Conservation (phyloP, 2,329 filamentous ascomycete genomes). For the Microcera coccophila region DNA sequence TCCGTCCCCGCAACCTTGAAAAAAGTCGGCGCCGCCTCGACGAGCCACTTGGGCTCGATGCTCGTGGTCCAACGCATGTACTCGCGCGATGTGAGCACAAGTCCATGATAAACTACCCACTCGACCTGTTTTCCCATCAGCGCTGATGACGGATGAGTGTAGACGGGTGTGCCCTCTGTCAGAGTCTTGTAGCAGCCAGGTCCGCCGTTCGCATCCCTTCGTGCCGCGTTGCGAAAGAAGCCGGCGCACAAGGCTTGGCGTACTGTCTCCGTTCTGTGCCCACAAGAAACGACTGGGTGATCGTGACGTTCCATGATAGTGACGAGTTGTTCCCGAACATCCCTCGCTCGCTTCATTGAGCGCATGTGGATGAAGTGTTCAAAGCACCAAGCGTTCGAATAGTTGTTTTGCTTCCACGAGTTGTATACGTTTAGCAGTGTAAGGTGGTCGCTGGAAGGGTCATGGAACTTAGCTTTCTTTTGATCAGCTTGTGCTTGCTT, state of each 20-base stretch:
- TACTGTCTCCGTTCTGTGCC: slow-evolving; percentile 80
- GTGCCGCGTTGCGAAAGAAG: slow-evolving; percentile 91
- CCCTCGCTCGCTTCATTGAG: slow-evolving; percentile 81
- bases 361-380: slow-evolving; percentile 97
- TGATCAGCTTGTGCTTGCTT: slow-evolving; percentile 95
- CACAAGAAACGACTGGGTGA: slow-evolving; percentile 77
- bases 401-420: slow-evolving; percentile 84
- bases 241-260: slow-evolving; percentile 85
- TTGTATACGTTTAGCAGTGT: slow-evolving; percentile 97
- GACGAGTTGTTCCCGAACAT: slow-evolving; percentile 86
- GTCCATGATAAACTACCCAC: slow-evolving; percentile 88
- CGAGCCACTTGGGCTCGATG: slow-evolving; percentile 91
- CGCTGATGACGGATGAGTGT: slow-evolving; percentile 86
- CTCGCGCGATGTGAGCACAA: slow-evolving; percentile 92
- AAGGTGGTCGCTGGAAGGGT: slow-evolving; percentile 88
- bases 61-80: slow-evolving; percentile 95
- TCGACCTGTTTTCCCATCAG: slow-evolving; percentile 94
- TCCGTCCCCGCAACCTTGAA: slow-evolving; percentile 97
- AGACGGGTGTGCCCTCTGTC: slow-evolving; percentile 90
- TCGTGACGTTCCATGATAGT: slow-evolving; percentile 92
- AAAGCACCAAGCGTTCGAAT: slow-evolving; percentile 85
- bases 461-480: slow-evolving; percentile 97
- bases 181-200: slow-evolving; percentile 74
- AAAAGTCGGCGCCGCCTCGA: slow-evolving; percentile 93
- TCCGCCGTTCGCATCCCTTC: slow-evolving; percentile 93